phyloP scores from a whole-genome alignment of 345 rosid species.

The Citrus inodora region DNA sequence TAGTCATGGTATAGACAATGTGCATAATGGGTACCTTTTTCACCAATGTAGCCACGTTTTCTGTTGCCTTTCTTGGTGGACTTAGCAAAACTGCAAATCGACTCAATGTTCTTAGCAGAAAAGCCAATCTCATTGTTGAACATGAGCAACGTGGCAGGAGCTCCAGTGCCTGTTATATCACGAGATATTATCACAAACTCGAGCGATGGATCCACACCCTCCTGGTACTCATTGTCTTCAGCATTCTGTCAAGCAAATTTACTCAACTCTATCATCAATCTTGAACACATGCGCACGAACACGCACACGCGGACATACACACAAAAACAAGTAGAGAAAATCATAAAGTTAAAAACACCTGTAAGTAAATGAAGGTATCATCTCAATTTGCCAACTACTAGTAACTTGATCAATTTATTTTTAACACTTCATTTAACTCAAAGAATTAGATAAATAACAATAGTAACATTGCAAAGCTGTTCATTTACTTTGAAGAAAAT shows the following conservation, averaged over 20 bases:
- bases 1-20: background rate
- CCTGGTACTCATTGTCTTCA: conserved; percentile 65
- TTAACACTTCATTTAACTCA: too few species aligned
- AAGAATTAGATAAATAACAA: too few species aligned
- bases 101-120: conserved; percentile 50
- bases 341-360: too few species aligned
- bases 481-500: too few species aligned
- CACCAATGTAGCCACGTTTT: conserved; percentile 68
- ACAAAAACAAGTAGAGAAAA: background rate
- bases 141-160: conserved; percentile 57
- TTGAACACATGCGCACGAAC: background rate
- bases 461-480: too few species aligned
- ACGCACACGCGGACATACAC: too few species aligned
- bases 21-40: conserved; percentile 45
- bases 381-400: too few species aligned
- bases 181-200: conserved; percentile 65
- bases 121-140: conserved; percentile 76
- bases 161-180: conserved; percentile 69
- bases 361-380: too few species aligned
- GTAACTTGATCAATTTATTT: too few species aligned
- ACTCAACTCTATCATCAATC: too few species aligned
- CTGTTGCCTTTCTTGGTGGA: conserved; percentile 70
- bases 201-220: conserved; percentile 64
- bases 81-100: conserved; percentile 63
- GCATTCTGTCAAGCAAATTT: conserved; percentile 44